Conservation (phyloP, 805 yeast species). For the Teunomyces cretensis region DNA sequence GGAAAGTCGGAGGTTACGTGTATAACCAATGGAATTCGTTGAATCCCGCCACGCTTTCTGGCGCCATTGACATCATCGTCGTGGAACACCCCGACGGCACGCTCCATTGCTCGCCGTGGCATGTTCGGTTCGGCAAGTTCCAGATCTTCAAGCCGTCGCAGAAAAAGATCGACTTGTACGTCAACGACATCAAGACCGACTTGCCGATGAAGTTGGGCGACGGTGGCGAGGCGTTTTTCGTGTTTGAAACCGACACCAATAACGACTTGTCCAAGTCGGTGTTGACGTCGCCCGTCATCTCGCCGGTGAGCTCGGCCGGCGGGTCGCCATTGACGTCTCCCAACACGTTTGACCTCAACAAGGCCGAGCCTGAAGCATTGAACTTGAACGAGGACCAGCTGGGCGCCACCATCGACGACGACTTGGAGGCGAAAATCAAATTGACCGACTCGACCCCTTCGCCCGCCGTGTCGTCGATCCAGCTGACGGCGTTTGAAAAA, state of each 20-base stretch:
- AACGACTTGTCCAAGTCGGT: constrained; percentile 65
- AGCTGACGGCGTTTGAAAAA: constrained; percentile 50
- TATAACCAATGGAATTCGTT: constrained; percentile 97
- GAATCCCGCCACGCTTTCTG: constrained; percentile 93
- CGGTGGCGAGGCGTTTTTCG: constrained; percentile 97
- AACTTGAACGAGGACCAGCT: constrained; percentile 24
- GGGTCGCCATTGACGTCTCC: constrained; percentile 26
- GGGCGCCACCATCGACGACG: constrained; percentile 7
- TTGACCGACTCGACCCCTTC: constrained; percentile 15
- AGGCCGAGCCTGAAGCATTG: constrained; percentile 32
- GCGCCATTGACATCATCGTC: constrained; percentile 95
- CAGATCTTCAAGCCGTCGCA: constrained; percentile 91
- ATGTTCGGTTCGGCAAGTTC: constrained; percentile 92
- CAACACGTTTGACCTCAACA: constrained; percentile 1
- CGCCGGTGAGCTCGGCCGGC: constrained; percentile 64
- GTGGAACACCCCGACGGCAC: constrained; percentile 84
- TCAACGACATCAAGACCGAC: constrained; percentile 77
- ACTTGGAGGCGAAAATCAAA: constrained; percentile 28
- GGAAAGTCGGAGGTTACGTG: constrained; percentile 90
- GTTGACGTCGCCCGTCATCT: constrained; percentile 82
- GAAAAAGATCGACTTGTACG: constrained; percentile 85
- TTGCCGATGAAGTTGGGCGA: constrained; percentile 96
- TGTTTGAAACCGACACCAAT: constrained; percentile 75
- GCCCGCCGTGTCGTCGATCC: constrained; percentile 16
- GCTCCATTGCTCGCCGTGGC: constrained; percentile 91